Conservation (phyloP, 1,284 basidiomycete genomes). For the Cryptococcus sp. region DNA sequence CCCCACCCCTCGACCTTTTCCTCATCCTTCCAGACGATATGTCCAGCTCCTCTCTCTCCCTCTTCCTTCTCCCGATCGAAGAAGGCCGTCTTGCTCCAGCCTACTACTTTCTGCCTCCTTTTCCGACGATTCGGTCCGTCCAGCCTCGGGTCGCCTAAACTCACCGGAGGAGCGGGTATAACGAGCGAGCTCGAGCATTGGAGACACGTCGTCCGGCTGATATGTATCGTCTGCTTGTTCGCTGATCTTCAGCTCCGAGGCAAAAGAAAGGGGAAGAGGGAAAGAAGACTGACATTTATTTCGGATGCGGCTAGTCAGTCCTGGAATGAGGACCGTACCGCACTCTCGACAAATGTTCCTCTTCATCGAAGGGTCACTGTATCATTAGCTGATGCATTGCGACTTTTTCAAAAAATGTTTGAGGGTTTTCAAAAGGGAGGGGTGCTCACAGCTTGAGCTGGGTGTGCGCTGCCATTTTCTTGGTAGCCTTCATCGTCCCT, state of each 20-base stretch:
- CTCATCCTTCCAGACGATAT: slow-evolving; percentile 19
- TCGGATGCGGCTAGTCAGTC: slow-evolving; percentile 31
- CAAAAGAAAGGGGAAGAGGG: too few relatives aligned
- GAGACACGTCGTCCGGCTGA: slow-evolving; percentile 26
- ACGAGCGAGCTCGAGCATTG: slow-evolving; percentile 21
- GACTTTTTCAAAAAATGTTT: background rate
- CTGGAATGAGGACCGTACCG: slow-evolving; percentile 36
- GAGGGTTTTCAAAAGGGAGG: too few relatives aligned
- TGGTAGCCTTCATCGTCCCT: slow-evolving; percentile 22
- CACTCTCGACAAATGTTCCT: slow-evolving; percentile 30
- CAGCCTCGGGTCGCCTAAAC: slow-evolving; percentile 4
- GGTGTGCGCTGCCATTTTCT: slow-evolving; percentile 36
- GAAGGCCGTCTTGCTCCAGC: slow-evolving; percentile 14
- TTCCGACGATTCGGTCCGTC: slow-evolving; percentile 26
- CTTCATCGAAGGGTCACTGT: slow-evolving; percentile 39
- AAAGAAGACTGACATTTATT: too few relatives aligned
- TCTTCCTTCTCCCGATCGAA: slow-evolving; percentile 20
- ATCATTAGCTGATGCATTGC: background rate
- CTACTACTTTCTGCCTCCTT: slow-evolving; percentile 11
- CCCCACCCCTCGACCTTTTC: slow-evolving; percentile 21
- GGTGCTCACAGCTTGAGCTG: slow-evolving; percentile 36
- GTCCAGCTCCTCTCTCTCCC: slow-evolving; percentile 7
- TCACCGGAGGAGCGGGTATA: slow-evolving; percentile 7
- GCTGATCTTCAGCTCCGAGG: slow-evolving; percentile 21
- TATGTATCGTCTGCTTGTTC: slow-evolving; percentile 16